Evolutionary conservation across 768 basidiomycete species (phyloP).

Genomic region (Leucocoprinus birnbaumii): DNA sequence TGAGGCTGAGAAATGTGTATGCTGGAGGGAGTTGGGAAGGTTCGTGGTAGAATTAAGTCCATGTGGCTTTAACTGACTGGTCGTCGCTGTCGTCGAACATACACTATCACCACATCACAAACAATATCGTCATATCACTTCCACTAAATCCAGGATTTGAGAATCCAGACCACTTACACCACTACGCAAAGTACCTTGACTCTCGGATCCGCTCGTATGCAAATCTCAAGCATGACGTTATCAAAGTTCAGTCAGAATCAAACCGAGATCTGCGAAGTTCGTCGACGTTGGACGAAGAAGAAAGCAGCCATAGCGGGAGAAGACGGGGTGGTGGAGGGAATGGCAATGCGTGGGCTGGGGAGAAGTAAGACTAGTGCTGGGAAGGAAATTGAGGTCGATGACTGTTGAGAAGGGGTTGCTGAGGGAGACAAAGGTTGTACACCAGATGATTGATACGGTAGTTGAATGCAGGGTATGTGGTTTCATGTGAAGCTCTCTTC

Average conservation of each 20-base stretch:
- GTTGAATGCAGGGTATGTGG: conserved; percentile 83
- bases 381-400: conserved; percentile 84
- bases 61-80: neutral
- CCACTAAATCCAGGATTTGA: conserved; percentile 63
- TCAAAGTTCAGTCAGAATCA: conserved; percentile 89
- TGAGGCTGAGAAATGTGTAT: conserved; percentile 80
- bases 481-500: conserved; percentile 3
- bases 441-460: conserved; percentile 84
- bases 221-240: conserved; percentile 91
- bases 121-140: neutral
- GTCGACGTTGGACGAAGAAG: conserved; percentile 51
- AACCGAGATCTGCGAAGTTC: conserved; percentile 84
- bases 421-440: conserved; percentile 88
- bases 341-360: conserved; percentile 30
- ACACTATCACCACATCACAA: conserved; percentile 2
- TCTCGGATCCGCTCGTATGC: conserved; percentile 83
- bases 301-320: conserved; percentile 26
- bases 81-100: neutral
- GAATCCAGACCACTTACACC: conserved; percentile 81
- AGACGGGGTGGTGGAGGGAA: conserved; percentile 22
- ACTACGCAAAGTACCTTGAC: conserved; percentile 89
- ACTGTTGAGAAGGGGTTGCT: conserved; percentile 95
- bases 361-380: conserved; percentile 78
- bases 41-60: conserved; percentile 22
- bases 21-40: conserved; percentile 89